Base-by-base conservation (phyloP, 2,329 filamentous ascomycete genomes). In the Aspergillus novofumigatus region DNA sequence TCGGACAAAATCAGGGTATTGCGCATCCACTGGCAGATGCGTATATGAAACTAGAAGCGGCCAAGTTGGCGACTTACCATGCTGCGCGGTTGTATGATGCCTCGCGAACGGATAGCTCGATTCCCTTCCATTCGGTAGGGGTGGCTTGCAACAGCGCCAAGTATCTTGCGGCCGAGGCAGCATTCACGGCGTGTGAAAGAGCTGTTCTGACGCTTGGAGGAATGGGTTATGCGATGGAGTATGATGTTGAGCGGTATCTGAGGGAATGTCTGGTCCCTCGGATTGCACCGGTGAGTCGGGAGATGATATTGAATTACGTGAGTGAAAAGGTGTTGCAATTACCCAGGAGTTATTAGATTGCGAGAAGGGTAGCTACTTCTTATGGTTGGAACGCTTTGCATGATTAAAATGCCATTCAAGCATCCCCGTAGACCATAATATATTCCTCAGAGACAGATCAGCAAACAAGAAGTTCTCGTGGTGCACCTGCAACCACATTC, bases 131-230 rank as follows among this genome's bases (percentile, higher is more conserved):
- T 44, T 79, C 81, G 0, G 76, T 90, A 0, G 87, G 86, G 0
- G 80, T 88, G 1, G 85, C 85, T 44, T 83, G 84, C 63, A 86
- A 90, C 71, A 86, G 83, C 61, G 87, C 86, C 41, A 91, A 91
- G 72, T 90, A 89, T 59, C 59, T 78, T 29, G 84, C 84, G 9
- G 84, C 83, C 0, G 84, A 86, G 62, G 83, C 84, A 0, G 82
- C 83, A 0, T 86, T 85, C 63, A 81, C 75, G 2, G 83, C 83
- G 0, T 86, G 83, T 64, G 84, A 86, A 62, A 71, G 81, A 32
- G 81, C 82, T 1, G 74, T 85, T 6, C 69, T 86, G 60, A 77
- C 78, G 2, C 82, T 84, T 66, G 83, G 84, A 28, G 84, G 84
- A 0, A 86, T 86, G 83, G 83, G 83, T 0, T 86, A 86, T 71